A percentile compares a stretch with the other conserved stretches of the same genome.
These are phyloP conservation scores for Ophiostoma montium DNA, from an alignment of 2,329 filamentous ascomycete genomes.

Conservation along the genomic window DNA sequence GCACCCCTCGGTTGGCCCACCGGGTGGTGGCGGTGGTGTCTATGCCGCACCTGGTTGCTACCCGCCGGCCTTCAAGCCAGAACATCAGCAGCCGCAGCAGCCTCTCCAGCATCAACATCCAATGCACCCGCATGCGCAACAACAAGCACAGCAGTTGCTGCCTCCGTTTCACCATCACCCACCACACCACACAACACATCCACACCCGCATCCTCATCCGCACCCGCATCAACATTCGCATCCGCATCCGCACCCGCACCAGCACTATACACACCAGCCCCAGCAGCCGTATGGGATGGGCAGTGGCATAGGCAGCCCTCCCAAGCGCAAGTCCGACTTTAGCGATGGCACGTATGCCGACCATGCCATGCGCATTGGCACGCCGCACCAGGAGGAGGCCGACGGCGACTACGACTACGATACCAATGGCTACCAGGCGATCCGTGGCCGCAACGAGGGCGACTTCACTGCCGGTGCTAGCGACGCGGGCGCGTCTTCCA, in stretches of 20 bases:
- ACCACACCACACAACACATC: not conserved
- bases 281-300: not conserved
- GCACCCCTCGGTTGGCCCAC: not conserved
- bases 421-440: not conserved
- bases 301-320: not conserved
- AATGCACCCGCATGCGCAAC: not conserved
- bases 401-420: constrained; percentile 12
- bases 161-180: not conserved
- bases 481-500: not conserved
- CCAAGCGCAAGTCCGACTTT: constrained; percentile 3
- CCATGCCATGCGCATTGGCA: constrained; percentile 2
- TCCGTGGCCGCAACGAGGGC: constrained; percentile 3
- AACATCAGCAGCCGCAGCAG: not conserved
- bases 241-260: not conserved
- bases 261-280: not conserved
- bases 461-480: constrained; percentile 1
- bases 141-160: constrained; percentile 1
- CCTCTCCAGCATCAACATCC: not conserved
- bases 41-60: constrained; percentile 5
- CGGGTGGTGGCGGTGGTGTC: constrained; percentile 3
- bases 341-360: not conserved
- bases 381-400: constrained; percentile 3
- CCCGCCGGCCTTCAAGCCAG: not conserved
- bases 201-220: not conserved
- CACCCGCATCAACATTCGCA: not conserved